phyloP scores from a whole-genome alignment of 129 eudicot species.

The Flaveria bidentis region DNA sequence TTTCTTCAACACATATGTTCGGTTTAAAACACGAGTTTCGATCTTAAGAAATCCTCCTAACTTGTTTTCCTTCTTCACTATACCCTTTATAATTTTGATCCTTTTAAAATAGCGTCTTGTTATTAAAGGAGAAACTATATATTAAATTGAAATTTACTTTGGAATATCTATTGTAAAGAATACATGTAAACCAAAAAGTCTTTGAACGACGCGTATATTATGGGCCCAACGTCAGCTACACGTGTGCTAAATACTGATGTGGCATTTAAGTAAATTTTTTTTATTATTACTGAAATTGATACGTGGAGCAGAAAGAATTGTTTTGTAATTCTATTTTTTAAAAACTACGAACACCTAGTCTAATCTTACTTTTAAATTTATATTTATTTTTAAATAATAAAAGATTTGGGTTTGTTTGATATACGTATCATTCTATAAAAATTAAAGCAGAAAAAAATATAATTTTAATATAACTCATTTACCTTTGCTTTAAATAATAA shows the following conservation, averaged over 20 bases:
- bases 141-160: neutral
- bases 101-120: neutral
- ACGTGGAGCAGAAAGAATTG: neutral
- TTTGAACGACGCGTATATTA: neutral
- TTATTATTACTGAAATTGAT: neutral
- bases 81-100: neutral
- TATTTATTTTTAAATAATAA: too few species aligned
- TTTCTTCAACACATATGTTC: too few species aligned
- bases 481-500: too few species aligned
- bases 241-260: neutral
- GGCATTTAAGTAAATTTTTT: neutral
- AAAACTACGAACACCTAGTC: too few species aligned
- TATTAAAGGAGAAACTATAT: neutral
- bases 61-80: neutral
- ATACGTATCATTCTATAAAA: too few species aligned
- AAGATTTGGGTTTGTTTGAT: too few species aligned
- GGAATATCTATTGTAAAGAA: neutral
- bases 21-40: too few species aligned
- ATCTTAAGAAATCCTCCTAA: too few species aligned
- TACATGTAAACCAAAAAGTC: neutral
- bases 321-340: too few species aligned
- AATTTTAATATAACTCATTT: too few species aligned
- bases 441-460: too few species aligned
- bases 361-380: too few species aligned
- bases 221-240: neutral